Percentiles rank a stretch among this genome's conserved stretches.
These are phyloP conservation scores for Penicillium janthinellum DNA, from an alignment of 2,329 filamentous ascomycete genomes.

Conservation along the genomic window DNA sequence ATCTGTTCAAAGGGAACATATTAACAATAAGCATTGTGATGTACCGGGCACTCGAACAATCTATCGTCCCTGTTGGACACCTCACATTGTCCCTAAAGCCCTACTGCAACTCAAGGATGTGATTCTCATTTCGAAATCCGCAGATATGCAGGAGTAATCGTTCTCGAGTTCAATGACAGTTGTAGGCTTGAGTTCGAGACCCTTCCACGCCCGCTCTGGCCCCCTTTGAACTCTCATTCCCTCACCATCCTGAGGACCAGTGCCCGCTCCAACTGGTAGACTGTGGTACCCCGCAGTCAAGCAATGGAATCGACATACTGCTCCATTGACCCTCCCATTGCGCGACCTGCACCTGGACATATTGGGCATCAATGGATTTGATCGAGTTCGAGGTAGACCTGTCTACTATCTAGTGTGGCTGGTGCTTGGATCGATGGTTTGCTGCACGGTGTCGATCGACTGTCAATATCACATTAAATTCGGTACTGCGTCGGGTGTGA, in stretches of 20 bases:
- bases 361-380: neutral
- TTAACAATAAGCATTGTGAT: neutral
- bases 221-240: too few relatives aligned
- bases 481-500: neutral
- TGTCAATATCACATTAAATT: neutral
- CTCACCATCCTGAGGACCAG: too few relatives aligned
- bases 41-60: neutral
- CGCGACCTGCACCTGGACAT: neutral
- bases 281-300: neutral
- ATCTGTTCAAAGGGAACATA: neutral
- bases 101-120: neutral
- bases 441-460: conserved; percentile 3
- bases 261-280: too few relatives aligned
- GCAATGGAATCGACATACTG: neutral
- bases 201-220: too few relatives aligned
- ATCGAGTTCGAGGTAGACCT: neutral
- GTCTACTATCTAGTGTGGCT: conserved; percentile 1
- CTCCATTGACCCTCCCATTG: neutral
- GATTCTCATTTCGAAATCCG: too few relatives aligned
- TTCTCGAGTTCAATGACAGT: too few relatives aligned
- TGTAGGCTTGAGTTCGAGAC: too few relatives aligned
- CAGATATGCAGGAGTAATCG: neutral
- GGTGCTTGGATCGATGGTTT: neutral
- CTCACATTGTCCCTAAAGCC: neutral
- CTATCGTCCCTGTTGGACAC: neutral